Evolutionary conservation across 495 filamentous ascomycete genomes (phyloP).

Genomic region (Chaetomium cochliodes): DNA sequence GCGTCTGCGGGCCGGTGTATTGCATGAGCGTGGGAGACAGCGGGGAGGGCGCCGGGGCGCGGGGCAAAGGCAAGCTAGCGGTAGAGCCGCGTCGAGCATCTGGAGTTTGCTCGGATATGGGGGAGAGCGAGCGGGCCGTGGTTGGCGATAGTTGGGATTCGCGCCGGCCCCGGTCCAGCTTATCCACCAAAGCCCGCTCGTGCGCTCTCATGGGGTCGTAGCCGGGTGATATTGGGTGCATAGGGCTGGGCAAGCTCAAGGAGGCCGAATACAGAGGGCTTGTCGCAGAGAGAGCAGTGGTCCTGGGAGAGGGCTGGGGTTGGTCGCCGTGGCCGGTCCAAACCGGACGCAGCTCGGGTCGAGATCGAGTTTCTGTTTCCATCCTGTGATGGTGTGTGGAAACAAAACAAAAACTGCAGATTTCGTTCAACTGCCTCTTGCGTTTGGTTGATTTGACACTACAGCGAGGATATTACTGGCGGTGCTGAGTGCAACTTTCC

Average conservation of each 20-base stretch:
- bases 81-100: constrained; percentile 21
- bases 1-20: constrained; percentile 23
- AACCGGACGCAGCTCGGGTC: constrained; percentile 42
- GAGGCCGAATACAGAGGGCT: constrained; percentile 34
- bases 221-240: constrained; percentile 37
- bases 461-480: not conserved
- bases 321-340: constrained; percentile 34
- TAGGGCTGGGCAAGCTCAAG: constrained; percentile 37
- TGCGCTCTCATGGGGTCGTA: constrained; percentile 42
- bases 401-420: not conserved
- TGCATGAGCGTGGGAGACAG: constrained; percentile 16
- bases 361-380: constrained; percentile 33
- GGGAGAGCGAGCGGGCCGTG: constrained; percentile 27
- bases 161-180: constrained; percentile 36
- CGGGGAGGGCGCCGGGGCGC: constrained; percentile 20
- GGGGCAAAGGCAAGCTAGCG: constrained; percentile 20
- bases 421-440: not conserved
- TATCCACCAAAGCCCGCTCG: constrained; percentile 43
- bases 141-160: constrained; percentile 21
- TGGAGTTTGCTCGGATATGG: constrained; percentile 30
- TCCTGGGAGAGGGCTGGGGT: constrained; percentile 17
- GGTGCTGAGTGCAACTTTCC: not conserved
- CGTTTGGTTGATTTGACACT: not conserved
- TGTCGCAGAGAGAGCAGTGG: constrained; percentile 28
- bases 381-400: constrained; percentile 15